Evolutionary conservation across 2,329 filamentous ascomycete species (phyloP), one percentile per base, ranked within the genome.

Genomic region (Colletotrichum cordylinicola): DNA sequence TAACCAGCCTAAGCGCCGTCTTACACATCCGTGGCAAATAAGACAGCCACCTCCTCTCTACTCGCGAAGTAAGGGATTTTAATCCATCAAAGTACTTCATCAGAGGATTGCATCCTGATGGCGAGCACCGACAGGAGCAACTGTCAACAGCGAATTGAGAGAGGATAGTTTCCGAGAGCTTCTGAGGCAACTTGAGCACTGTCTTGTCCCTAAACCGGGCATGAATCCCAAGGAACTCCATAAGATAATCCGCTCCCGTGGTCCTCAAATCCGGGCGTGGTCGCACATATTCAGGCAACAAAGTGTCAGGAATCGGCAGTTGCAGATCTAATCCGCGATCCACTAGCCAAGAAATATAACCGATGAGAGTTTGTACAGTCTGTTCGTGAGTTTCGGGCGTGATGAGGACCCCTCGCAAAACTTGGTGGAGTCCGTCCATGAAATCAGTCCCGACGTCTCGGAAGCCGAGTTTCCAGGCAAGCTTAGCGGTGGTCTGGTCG

Each of bases 301-400:
- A 3, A 43, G 39, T 43, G 8, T 16, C 39, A 43, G 39, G 16
- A n/a, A 43, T n/a, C 8, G 16, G 39, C 8, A n/a, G 2, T 3
- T n/a, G 8, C 8, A 43, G 1, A 1, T 43, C 39, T 43, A 43
- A 10, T n/a, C 52, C 52, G 52, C 12, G 52, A 27, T 27, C 24
- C 0, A 29, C 9, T 1, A 29, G 21, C 52, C 52, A 56, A 5
- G 21, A 16, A 16, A 29, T 29, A 18, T 56, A 48, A n/a, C 3
- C 18, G n/a, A 0, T n/a, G 10, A n/a, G 0, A 3, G 16, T 43
- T 43, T 37, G 33, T 6, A 2, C 1, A 1, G 12, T 12, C 33
- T 35, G 33, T 6, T 35, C 12, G 12, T 35, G 12, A 35, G 12
- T 13, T 13, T 2, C 33, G 33, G 1, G 2, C 33, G 12, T 2